Evolutionary conservation across 2,329 filamentous ascomycete species (phyloP).

Genomic region (Orbilia blumenaviensis): DNA sequence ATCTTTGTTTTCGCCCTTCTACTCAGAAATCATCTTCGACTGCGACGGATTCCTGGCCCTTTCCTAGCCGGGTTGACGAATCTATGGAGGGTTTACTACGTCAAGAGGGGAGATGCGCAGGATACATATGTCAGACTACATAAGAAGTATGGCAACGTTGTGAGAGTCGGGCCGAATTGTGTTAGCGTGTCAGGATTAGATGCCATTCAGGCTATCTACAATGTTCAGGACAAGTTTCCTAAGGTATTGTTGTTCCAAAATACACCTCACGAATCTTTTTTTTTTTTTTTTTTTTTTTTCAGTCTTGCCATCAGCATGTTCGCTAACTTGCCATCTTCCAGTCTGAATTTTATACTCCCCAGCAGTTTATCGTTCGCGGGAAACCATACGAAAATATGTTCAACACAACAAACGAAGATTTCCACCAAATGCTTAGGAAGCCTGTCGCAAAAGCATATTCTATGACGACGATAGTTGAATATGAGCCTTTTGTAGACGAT

Average conservation of each 20-base stretch:
- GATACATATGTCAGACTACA: constrained; percentile 75
- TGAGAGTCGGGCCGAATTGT: constrained; percentile 77
- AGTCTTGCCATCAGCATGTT: too few relatives aligned
- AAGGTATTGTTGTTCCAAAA: constrained; percentile 69
- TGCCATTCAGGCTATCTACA: constrained; percentile 79
- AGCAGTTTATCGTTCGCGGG: constrained; percentile 76
- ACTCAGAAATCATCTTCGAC: constrained; percentile 65
- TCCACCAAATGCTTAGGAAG: constrained; percentile 77
- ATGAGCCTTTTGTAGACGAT: constrained; percentile 80
- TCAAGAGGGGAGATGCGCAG: constrained; percentile 72
- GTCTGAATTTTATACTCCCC: constrained; percentile 83
- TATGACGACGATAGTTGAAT: constrained; percentile 79
- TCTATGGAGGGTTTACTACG: constrained; percentile 78
- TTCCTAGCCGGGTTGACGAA: constrained; percentile 74
- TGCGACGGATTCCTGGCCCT: constrained; percentile 78
- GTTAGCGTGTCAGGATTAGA: constrained; percentile 78
- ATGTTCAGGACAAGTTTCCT: constrained; percentile 79
- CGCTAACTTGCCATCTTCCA: constrained; percentile 59
- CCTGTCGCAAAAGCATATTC: constrained; percentile 80
- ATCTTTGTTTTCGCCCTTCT: constrained; percentile 5
- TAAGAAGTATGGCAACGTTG: constrained; percentile 75
- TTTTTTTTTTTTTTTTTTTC: too few relatives aligned
- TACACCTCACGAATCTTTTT: too few relatives aligned
- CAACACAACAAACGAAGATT: constrained; percentile 77
- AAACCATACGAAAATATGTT: constrained; percentile 76